Conservation (phyloP, 2,329 filamentous ascomycete species). For the Cytospora piceae region DNA sequence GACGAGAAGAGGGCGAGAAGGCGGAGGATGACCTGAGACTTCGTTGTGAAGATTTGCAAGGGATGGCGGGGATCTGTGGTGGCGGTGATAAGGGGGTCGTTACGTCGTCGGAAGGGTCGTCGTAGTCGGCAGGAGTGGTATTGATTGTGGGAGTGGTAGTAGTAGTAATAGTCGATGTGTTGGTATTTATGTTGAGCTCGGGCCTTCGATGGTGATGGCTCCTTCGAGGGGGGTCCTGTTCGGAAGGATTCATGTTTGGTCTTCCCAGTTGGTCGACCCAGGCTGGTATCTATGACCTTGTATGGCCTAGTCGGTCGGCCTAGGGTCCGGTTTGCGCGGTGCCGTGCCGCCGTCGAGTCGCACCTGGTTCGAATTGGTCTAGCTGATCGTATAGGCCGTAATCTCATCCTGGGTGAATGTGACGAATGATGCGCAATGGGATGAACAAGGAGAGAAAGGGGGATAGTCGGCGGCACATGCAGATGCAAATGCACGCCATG, state of each 20-base stretch:
- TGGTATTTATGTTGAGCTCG: conserved; percentile 44
- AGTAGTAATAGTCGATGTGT: conserved; percentile 13
- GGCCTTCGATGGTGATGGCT: conserved; percentile 39
- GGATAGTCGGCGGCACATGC: background rate
- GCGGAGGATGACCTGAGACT: conserved; percentile 28
- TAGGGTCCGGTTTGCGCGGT: background rate
- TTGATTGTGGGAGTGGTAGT: conserved; percentile 29
- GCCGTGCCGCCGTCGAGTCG: background rate
- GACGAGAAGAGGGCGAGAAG: conserved; percentile 27
- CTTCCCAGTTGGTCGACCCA: background rate
- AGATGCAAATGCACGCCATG: conserved; percentile 3
- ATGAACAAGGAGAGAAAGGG: background rate
- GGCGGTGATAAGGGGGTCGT: conserved; percentile 27
- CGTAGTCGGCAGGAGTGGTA: conserved; percentile 3
- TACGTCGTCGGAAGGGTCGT: conserved; percentile 15
- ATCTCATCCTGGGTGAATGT: conserved; percentile 1
- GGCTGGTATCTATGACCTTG: background rate
- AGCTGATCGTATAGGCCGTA: background rate
- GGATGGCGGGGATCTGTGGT: conserved; percentile 20
- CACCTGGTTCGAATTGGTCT: conserved; percentile 1
- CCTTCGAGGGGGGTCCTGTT: conserved; percentile 8
- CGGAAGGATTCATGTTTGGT: background rate
- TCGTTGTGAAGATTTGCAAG: conserved; percentile 27
- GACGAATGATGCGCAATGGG: background rate
- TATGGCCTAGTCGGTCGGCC: background rate